Conservation (phyloP, 2,329 filamentous ascomycete species). For the Alternaria infectoria region DNA sequence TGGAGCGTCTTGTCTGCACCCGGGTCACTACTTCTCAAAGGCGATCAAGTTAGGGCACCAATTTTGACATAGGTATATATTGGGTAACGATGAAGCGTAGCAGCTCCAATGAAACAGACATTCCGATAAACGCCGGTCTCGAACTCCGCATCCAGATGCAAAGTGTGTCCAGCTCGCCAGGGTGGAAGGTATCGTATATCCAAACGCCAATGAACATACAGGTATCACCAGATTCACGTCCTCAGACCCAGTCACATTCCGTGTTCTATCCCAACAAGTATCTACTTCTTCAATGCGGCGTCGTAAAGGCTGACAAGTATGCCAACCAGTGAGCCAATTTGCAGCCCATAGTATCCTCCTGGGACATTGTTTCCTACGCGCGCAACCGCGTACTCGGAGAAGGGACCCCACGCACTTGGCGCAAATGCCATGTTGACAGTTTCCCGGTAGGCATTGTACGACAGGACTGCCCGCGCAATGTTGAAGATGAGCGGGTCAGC, state of each 20-base stretch:
- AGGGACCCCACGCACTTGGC: conserved; percentile 58
- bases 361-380: conserved; percentile 71
- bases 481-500: conserved; percentile 92
- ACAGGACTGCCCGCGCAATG: conserved; percentile 81
- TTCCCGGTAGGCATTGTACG: conserved; percentile 76
- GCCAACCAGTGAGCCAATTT: conserved; percentile 72
- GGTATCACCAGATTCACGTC: neutral
- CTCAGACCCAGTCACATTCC: neutral
- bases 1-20: neutral
- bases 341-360: conserved; percentile 72
- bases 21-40: neutral
- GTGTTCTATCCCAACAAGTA: neutral
- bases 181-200: conserved; percentile 1
- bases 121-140: neutral
- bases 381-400: conserved; percentile 65
- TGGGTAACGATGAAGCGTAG: neutral
- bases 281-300: conserved; percentile 69
- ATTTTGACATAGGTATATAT: neutral
- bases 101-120: neutral
- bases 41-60: neutral
- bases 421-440: conserved; percentile 56
- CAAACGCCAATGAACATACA: conserved; percentile 5
- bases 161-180: neutral
- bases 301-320: conserved; percentile 76
- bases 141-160: neutral